Conservation (phyloP, 805 yeast species). For the Nakazawaea anatomiae region DNA sequence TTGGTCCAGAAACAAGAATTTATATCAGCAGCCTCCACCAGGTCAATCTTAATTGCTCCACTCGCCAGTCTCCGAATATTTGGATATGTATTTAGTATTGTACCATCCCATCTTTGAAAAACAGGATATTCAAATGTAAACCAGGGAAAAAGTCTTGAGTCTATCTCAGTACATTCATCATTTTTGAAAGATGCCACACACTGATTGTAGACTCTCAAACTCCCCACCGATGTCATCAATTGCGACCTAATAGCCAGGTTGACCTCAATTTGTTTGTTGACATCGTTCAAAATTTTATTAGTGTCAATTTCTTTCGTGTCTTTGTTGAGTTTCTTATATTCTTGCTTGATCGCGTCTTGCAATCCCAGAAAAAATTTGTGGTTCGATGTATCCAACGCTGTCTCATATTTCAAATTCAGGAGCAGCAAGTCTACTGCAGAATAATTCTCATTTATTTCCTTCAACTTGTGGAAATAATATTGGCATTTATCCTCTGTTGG, state of each 20-base stretch:
- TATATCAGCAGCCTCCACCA: not conserved
- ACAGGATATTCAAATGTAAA: constrained; percentile 21
- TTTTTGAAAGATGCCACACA: constrained; percentile 21
- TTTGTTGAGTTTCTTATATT: constrained; percentile 14
- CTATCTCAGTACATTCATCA: constrained; percentile 13
- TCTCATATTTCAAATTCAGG: constrained; percentile 10
- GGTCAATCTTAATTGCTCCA: not conserved
- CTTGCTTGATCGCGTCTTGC: constrained; percentile 12
- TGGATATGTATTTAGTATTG: not conserved
- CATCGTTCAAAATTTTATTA: constrained; percentile 12
- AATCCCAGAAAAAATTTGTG: constrained; percentile 23
- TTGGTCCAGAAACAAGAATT: constrained; percentile 14
- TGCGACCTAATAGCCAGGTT: constrained; percentile 15
- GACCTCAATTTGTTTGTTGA: constrained; percentile 10
- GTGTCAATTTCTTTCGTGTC: constrained; percentile 13
- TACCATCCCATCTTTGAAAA: constrained; percentile 10
- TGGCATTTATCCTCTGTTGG: constrained; percentile 12
- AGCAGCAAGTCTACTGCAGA: constrained; percentile 6
- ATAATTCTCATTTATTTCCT: constrained; percentile 6
- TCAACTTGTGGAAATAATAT: constrained; percentile 16
- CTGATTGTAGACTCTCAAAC: constrained; percentile 18
- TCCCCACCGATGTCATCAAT: constrained; percentile 1
- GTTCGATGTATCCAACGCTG: constrained; percentile 18
- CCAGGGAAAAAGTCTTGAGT: constrained; percentile 25
- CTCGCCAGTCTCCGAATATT: not conserved